A percentile compares a stretch with the other conserved stretches of the same genome.
Evolutionary conservation across 2,329 filamentous ascomycete species (phyloP).

Genomic region (Dactylellina parvicollis): DNA sequence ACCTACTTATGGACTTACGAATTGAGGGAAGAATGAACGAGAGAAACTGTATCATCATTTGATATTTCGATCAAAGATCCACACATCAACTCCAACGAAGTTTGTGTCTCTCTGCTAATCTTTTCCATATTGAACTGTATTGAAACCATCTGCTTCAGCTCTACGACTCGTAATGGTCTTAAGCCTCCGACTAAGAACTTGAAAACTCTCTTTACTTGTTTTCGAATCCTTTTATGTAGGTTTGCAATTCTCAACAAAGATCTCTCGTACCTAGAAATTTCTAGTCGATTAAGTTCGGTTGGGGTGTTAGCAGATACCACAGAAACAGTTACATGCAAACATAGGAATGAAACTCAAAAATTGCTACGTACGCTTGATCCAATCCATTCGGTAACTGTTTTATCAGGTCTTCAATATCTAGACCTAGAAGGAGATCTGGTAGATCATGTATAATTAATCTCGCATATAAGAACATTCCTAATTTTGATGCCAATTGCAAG

Average conservation of each 20-base stretch:
- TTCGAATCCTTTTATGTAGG: not conserved
- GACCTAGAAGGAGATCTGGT: not conserved
- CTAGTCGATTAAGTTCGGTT: too few species aligned
- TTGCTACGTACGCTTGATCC: not conserved
- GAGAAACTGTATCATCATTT: not conserved
- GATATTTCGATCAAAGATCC: slow-evolving; percentile 13
- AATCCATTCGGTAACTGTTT: slow-evolving; percentile 8
- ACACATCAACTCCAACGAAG: not conserved
- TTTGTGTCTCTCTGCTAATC: not conserved
- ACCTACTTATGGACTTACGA: not conserved
- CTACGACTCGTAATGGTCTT: not conserved
- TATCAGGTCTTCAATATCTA: slow-evolving; percentile 1
- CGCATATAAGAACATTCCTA: slow-evolving; percentile 39
- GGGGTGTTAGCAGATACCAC: too few species aligned
- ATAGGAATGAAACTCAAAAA: not conserved
- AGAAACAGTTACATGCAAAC: too few species aligned
- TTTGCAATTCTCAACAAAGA: slow-evolving; percentile 3
- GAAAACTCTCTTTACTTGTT: slow-evolving; percentile 6
- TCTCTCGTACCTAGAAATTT: not conserved
- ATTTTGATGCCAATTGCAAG: not conserved
- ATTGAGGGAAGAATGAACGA: slow-evolving; percentile 17
- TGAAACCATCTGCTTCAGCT: slow-evolving; percentile 10
- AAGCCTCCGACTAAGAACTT: not conserved
- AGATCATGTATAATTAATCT: slow-evolving; percentile 12
- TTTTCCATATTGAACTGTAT: not conserved